A percentile compares a stretch with the other conserved stretches of the same genome.
These are phyloP conservation scores for Penicillium concentricum DNA, from an alignment of 2,329 filamentous ascomycete species.

Conservation along the genomic window DNA sequence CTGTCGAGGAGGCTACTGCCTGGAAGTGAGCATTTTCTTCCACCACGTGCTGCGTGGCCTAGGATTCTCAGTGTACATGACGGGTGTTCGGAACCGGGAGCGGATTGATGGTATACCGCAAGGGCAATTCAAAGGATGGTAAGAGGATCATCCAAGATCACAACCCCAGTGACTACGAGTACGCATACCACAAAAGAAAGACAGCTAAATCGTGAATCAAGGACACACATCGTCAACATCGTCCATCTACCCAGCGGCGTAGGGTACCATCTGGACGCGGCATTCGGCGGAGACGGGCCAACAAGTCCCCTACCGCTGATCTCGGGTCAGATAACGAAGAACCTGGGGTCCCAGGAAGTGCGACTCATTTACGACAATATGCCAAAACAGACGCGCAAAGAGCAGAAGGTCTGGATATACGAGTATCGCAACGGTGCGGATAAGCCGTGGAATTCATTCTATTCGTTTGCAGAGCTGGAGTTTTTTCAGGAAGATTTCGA, in stretches of 20 bases:
- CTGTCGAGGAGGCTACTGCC: constrained; percentile 59
- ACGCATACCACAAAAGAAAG: no score
- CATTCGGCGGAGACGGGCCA: constrained; percentile 62
- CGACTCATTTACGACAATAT: constrained; percentile 52
- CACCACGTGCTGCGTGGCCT: constrained; percentile 52
- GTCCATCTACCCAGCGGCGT: constrained; percentile 49
- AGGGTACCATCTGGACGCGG: constrained; percentile 57
- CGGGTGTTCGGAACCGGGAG: constrained; percentile 48
- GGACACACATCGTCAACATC: constrained; percentile 58
- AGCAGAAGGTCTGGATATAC: constrained; percentile 56
- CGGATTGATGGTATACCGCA: constrained; percentile 27
- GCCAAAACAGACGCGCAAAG: constrained; percentile 41
- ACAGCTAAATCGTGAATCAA: constrained; percentile 14
- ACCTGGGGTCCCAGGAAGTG: constrained; percentile 58
- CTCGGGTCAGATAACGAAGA: constrained; percentile 41
- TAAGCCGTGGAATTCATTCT: constrained; percentile 44
- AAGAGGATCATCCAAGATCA: not conserved
- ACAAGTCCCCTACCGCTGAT: constrained; percentile 56
- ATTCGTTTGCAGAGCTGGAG: constrained; percentile 43
- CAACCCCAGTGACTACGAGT: not conserved
- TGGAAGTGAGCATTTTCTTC: constrained; percentile 59
- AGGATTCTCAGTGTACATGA: constrained; percentile 54
- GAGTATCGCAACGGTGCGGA: constrained; percentile 37
- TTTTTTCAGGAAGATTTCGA: constrained; percentile 42
- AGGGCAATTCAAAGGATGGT: constrained; percentile 30